Evolutionary conservation across 228 moss, liverwort and hornwort genomes (phyloP).

Genomic region (Sphagnum fallax): DNA sequence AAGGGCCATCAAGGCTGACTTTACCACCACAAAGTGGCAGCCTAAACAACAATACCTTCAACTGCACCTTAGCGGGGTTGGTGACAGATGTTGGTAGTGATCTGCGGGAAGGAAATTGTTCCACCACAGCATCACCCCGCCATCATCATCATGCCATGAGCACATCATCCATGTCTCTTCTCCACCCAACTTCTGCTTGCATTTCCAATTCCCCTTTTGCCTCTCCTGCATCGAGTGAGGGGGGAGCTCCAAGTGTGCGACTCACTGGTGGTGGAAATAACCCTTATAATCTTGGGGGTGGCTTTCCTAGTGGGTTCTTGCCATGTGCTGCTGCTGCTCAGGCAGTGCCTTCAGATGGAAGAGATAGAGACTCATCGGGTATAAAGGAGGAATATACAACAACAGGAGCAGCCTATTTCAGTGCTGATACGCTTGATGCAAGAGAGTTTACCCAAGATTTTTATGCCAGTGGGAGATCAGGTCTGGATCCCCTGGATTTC

Average conservation of each 20-base stretch:
- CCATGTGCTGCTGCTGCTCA: constrained; percentile 23
- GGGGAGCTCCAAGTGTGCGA: constrained; percentile 34
- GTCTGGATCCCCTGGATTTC: constrained; percentile 2
- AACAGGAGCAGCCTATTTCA: constrained; percentile 35
- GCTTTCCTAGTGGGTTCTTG: constrained; percentile 20
- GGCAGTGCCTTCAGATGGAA: constrained; percentile 11
- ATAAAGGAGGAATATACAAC: constrained; percentile 23
- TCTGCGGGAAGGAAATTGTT: constrained; percentile 56
- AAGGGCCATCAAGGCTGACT: constrained; percentile 26
- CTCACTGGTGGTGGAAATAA: constrained; percentile 12
- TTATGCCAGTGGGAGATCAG: constrained; percentile 13
- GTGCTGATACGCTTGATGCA: constrained; percentile 56
- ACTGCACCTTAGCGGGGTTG: constrained; percentile 46
- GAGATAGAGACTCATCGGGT: constrained; percentile 30
- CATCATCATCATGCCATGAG: constrained; percentile 47
- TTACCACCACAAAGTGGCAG: constrained; percentile 23
- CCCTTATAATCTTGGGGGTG: constrained; percentile 25
- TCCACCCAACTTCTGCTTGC: constrained; percentile 52
- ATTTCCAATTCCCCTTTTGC: constrained; percentile 48
- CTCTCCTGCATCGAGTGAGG: constrained; percentile 59
- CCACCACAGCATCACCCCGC: constrained; percentile 61
- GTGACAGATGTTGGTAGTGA: constrained; percentile 46
- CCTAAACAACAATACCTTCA: constrained; percentile 38
- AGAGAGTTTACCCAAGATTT: constrained; percentile 17
- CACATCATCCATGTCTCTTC: constrained; percentile 32